Evolutionary conservation across 2,329 filamentous ascomycete genomes (phyloP).

Genomic region (Phialophora verrucosa): DNA sequence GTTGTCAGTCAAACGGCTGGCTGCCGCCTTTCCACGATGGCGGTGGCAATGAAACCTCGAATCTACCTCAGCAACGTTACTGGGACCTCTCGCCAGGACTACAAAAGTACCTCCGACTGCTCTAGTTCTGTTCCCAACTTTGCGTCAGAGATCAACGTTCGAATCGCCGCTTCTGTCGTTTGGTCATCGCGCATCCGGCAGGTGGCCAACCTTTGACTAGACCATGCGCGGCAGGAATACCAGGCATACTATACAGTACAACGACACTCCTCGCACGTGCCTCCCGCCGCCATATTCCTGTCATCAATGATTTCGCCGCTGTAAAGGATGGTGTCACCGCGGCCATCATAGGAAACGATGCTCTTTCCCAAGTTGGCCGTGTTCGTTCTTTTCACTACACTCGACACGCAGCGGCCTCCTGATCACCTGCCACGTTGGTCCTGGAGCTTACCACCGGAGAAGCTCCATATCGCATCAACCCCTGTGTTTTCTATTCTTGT

Average conservation of each 20-base stretch:
- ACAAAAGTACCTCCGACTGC: conserved; percentile 19
- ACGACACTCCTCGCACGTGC: background rate
- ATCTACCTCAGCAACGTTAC: background rate
- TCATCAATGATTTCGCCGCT: conserved; percentile 5
- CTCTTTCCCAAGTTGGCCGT: conserved; percentile 9
- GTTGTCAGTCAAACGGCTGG: background rate
- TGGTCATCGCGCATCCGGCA: conserved; percentile 9
- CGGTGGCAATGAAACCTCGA: conserved; percentile 2
- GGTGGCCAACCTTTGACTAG: conserved; percentile 10
- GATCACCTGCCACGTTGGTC: conserved; percentile 11
- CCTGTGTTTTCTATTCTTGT: conserved; percentile 17
- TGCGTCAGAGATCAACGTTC: conserved; percentile 22
- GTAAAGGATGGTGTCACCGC: background rate
- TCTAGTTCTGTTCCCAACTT: conserved; percentile 18
- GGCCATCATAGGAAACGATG: conserved; percentile 2
- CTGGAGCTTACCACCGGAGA: conserved; percentile 18
- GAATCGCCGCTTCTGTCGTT: conserved; percentile 15
- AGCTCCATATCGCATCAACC: conserved; percentile 8
- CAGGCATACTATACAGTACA: background rate
- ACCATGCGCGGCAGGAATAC: background rate
- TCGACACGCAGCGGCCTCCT: no score
- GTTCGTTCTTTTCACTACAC: background rate
- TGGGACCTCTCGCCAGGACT: background rate
- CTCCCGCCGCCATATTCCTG: background rate
- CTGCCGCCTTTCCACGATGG: background rate